A percentile compares a stretch with the other conserved stretches of the same genome.
phyloP scores from a whole-genome alignment of 129 eudicot species.

The Pseudognaphalium luteoalbum region DNA sequence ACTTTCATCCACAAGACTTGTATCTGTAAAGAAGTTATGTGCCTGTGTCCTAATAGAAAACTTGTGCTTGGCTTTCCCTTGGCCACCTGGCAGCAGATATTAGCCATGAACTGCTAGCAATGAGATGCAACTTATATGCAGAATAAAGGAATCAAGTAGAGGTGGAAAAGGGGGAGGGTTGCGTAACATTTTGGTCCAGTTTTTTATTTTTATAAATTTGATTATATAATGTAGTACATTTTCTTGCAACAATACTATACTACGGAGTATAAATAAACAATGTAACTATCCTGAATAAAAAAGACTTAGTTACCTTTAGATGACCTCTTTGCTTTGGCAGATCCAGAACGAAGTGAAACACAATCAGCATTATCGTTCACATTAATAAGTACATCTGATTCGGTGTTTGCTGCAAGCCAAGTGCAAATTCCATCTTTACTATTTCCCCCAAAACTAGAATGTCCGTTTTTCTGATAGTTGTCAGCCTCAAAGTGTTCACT shows the following conservation, averaged over 20 bases:
- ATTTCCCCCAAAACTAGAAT: conserved; percentile 27
- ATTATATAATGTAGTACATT: too few relatives aligned
- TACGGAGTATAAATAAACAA: too few relatives aligned
- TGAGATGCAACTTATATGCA: conserved; percentile 11
- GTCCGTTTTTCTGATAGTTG: conserved; percentile 31
- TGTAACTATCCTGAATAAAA: background rate
- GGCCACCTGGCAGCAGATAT: conserved; percentile 48
- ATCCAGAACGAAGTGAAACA: conserved; percentile 30
- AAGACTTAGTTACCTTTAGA: conserved; percentile 41
- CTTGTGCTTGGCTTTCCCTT: conserved; percentile 49
- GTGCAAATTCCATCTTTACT: conserved; percentile 39
- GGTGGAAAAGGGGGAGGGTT: background rate
- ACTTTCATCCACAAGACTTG: conserved; percentile 22
- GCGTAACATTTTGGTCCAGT: background rate
- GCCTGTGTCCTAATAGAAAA: conserved; percentile 40
- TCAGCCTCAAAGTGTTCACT: conserved; percentile 27
- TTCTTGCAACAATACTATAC: background rate
- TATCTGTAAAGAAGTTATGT: conserved; percentile 25
- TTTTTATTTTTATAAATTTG: background rate
- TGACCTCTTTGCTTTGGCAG: conserved; percentile 42
- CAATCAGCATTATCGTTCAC: conserved; percentile 34
- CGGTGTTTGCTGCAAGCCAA: conserved; percentile 51
- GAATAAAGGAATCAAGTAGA: background rate
- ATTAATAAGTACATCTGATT: conserved; percentile 44
- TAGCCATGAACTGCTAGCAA: conserved; percentile 16